Conservation (phyloP, 306 rosid species). For the Sechiopsis laciniata region DNA sequence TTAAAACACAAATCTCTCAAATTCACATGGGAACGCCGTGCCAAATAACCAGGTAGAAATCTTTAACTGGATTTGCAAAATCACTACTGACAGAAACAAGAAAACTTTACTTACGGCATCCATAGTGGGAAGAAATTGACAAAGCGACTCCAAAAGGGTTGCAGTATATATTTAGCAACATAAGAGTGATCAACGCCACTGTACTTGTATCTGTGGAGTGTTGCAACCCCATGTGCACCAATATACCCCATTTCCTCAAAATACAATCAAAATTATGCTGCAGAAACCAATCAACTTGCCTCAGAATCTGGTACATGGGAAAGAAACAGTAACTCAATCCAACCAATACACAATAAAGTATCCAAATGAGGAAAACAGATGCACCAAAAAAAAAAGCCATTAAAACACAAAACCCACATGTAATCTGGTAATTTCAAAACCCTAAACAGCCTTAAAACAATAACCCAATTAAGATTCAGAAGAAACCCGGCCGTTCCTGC, state of each 20-base stretch:
- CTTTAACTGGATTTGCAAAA: neutral
- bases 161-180: constrained; percentile 82
- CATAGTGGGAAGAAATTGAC: constrained; percentile 80
- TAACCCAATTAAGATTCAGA: constrained; percentile 2
- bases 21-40: neutral
- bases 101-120: constrained; percentile 78
- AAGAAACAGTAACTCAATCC: constrained; percentile 4
- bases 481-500: neutral
- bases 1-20: neutral
- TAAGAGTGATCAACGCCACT: constrained; percentile 96
- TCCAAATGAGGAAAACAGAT: neutral
- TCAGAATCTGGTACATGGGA: neutral
- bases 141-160: constrained; percentile 82
- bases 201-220: constrained; percentile 76
- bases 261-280: constrained; percentile 13
- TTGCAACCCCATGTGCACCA: constrained; percentile 74
- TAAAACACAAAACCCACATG: neutral
- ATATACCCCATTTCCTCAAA: constrained; percentile 65
- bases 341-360: neutral
- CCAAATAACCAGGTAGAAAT: neutral
- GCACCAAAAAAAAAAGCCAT: neutral
- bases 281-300: constrained; percentile 23
- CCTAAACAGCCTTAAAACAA: neutral
- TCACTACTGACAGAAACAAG: neutral
- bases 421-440: neutral